Conservation (phyloP, 2,329 filamentous ascomycete species). For the Pestalotiopsis sp. region DNA sequence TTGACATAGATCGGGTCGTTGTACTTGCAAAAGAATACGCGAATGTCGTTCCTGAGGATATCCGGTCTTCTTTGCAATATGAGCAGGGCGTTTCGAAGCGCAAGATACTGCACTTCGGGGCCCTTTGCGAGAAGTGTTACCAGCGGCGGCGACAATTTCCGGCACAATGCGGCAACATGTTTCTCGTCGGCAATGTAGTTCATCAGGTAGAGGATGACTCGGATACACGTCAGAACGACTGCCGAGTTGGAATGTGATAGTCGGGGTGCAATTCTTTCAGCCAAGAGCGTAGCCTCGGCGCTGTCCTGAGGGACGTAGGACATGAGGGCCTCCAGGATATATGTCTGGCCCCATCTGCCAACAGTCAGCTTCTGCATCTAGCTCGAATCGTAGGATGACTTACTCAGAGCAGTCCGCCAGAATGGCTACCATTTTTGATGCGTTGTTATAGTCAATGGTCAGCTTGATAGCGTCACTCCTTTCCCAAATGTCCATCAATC, state of each 20-base stretch:
- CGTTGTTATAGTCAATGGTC: slow-evolving; percentile 96
- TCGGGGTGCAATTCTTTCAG: slow-evolving; percentile 92
- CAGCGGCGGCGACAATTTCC: slow-evolving; percentile 91
- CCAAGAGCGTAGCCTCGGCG: slow-evolving; percentile 83
- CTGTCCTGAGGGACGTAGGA: slow-evolving; percentile 94
- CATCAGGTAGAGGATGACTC: slow-evolving; percentile 96
- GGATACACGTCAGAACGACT: slow-evolving; percentile 93
- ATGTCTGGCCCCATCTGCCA: slow-evolving; percentile 92
- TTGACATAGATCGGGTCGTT: slow-evolving; percentile 99
- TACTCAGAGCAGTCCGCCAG: slow-evolving; percentile 96
- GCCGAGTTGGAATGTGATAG: slow-evolving; percentile 96
- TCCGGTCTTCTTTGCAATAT: slow-evolving; percentile 93
- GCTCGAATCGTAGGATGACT: slow-evolving; percentile 34
- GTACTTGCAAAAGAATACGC: slow-evolving; percentile 99
- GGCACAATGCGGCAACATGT: slow-evolving; percentile 82
- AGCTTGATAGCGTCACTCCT: slow-evolving; percentile 96
- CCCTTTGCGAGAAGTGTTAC: slow-evolving; percentile 95
- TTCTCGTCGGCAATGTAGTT: slow-evolving; percentile 96
- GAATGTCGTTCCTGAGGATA: slow-evolving; percentile 92
- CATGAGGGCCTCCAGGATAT: slow-evolving; percentile 97
- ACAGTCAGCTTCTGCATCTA: neutral
- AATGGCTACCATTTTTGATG: slow-evolving; percentile 97
- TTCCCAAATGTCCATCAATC: slow-evolving; percentile 98
- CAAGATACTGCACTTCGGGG: slow-evolving; percentile 97
- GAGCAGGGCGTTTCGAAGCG: slow-evolving; percentile 87